Base-by-base conservation (phyloP, 768 basidiomycete genomes). In the Termitomyces sp. region DNA sequence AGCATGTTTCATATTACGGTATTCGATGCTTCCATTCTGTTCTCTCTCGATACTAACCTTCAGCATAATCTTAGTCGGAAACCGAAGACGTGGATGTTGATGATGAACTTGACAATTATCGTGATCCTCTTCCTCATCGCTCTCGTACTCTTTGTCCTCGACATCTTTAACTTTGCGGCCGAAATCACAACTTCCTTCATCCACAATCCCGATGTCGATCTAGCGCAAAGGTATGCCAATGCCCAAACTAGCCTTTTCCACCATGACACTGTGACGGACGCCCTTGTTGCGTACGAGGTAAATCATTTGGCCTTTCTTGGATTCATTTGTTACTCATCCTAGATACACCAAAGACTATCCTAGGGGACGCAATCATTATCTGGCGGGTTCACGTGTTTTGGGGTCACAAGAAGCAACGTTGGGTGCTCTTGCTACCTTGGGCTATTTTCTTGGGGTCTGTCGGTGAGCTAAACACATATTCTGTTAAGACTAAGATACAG, bases 371-470 rank as follows among this genome's bases (percentile, higher is more conserved):
- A 12, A 50, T 57, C 49, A 52, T 57, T n/a, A 39, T 57, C 1
- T 57, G 56, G 56, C 56, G 56, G 24, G 56, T 57, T 16, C 34
- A 57, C 49, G 49, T 49, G 13, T 52, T 57, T 20, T 57, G 56
- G 56, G 50, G 56, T 10, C 40, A 37, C 16, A 49, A 49, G 18
- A 45, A 27, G 20, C 48, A 40, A 18, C 56, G 56, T 12, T 57
- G 56, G 56, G 42, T 57, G 1, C 56, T 57, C n/a, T 22, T 52
- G 16, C 42, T 57, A 3, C 56, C 43, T 10, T 44, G 43, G 42
- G 32, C 43, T 18, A 34, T 57, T 42, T 34, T 57, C 5, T 37
- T 57, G 43, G 56, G 56, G 7, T 57, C 56, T 5, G n/a, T 52
- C 30, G 50, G 56, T 57, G 45, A 36, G 30, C 14, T 26, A 3